These are phyloP conservation scores for Neoboletus magnificus DNA, from an alignment of 768 basidiomycete species.

Conservation along the genomic window DNA sequence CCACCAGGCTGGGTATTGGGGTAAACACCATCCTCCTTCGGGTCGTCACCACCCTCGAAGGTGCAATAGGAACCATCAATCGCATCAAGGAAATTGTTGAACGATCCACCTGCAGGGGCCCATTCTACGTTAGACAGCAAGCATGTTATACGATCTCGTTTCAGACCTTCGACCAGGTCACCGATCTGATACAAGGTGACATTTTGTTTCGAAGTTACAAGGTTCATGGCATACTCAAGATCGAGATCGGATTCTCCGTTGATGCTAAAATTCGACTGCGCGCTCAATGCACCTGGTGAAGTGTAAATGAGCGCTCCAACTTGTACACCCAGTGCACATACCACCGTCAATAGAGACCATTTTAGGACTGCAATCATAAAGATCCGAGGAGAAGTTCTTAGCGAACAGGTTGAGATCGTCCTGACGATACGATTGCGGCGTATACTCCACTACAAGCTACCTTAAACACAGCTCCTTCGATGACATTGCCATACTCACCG, in stretches of 20 bases:
- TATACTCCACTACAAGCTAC: conserved; percentile 45
- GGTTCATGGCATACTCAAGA: conserved; percentile 62
- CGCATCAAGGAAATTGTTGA: too few relatives aligned
- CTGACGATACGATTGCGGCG: conserved; percentile 46
- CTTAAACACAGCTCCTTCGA: conserved; percentile 7
- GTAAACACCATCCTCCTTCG: too few relatives aligned
- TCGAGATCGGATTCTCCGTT: conserved; percentile 73
- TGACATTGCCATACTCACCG: conserved; percentile 20
- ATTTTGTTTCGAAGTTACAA: conserved; percentile 35
- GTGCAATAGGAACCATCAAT: too few relatives aligned
- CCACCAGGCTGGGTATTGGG: conserved; percentile 26
- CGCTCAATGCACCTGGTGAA: conserved; percentile 41
- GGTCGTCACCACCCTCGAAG: too few relatives aligned
- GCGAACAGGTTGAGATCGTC: conserved; percentile 47
- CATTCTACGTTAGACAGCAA: conserved; percentile 4
- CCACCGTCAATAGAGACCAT: conserved; percentile 43
- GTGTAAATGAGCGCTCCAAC: conserved; percentile 3
- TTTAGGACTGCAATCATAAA: conserved; percentile 26
- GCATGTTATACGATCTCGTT: neutral
- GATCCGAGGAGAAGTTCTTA: conserved; percentile 31
- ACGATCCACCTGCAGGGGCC: conserved; percentile 28
- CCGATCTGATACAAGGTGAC: conserved; percentile 42
- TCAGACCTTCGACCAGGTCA: conserved; percentile 33
- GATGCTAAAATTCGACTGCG: conserved; percentile 33
- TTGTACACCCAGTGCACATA: conserved; percentile 7